phyloP scores from a whole-genome alignment of 2,329 filamentous ascomycete genomes.

The Aspergillus udagawae region DNA sequence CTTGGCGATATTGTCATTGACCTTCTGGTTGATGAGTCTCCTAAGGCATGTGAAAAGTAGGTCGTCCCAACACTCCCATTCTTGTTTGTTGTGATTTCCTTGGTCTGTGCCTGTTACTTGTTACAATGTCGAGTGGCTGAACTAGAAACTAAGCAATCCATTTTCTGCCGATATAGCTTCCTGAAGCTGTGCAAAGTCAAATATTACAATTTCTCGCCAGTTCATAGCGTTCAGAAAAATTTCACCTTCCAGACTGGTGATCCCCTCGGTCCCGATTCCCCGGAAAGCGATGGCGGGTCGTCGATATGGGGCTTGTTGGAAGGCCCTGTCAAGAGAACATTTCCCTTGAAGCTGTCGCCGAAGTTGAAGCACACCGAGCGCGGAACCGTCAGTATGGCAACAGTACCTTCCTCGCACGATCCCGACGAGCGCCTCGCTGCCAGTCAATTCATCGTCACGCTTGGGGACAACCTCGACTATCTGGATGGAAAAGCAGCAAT shows the following conservation, averaged over 20 bases:
- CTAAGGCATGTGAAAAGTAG: conserved; percentile 92
- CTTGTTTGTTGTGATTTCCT: neutral
- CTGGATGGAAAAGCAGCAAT: conserved; percentile 91
- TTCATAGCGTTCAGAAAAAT: conserved; percentile 88
- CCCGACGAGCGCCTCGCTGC: conserved; percentile 77
- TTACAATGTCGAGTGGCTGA: conserved; percentile 49
- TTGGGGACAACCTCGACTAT: conserved; percentile 84
- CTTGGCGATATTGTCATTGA: conserved; percentile 94
- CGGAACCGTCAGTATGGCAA: conserved; percentile 98
- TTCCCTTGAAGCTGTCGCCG: conserved; percentile 76
- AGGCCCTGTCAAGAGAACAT: conserved; percentile 67
- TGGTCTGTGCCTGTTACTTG: neutral
- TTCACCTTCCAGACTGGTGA: conserved; percentile 97
- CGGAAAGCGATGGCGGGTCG: conserved; percentile 83
- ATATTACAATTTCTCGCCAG: conserved; percentile 96
- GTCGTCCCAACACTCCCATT: conserved; percentile 32
- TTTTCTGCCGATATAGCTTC: conserved; percentile 60
- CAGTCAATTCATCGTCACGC: conserved; percentile 90
- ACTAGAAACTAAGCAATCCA: conserved; percentile 51
- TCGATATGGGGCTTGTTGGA: conserved; percentile 87
- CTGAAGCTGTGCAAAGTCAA: conserved; percentile 98
- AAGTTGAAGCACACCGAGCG: conserved; percentile 85
- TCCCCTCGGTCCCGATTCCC: conserved; percentile 78
- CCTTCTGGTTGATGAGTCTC: conserved; percentile 80
- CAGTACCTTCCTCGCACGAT: conserved; percentile 68